phyloP scores from a whole-genome alignment of 768 basidiomycete genomes.

The Tylopilus subfusipes region DNA sequence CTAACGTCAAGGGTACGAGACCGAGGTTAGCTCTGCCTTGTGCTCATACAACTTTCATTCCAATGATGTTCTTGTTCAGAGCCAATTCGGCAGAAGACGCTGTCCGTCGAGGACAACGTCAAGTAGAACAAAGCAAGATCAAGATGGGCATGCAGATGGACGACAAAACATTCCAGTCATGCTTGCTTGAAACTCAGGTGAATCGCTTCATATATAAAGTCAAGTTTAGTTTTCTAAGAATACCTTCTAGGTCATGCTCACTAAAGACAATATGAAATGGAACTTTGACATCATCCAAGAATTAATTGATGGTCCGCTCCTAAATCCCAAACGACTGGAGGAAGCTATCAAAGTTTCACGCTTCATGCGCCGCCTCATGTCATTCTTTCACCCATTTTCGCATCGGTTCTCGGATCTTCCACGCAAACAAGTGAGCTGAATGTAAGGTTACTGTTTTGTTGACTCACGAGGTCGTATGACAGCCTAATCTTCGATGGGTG shows the following conservation, averaged over 20 bases:
- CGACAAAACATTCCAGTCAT: slow-evolving; percentile 84
- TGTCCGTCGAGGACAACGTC: slow-evolving; percentile 81
- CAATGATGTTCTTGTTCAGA: slow-evolving; percentile 32
- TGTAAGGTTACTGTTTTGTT: neutral
- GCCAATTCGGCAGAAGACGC: slow-evolving; percentile 85
- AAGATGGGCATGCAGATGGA: slow-evolving; percentile 94
- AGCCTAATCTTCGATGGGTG: slow-evolving; percentile 86
- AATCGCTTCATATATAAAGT: slow-evolving; percentile 6
- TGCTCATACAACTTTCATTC: neutral
- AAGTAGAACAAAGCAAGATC: slow-evolving; percentile 86
- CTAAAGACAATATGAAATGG: slow-evolving; percentile 90
- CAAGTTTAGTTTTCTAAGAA: neutral
- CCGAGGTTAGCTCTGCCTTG: slow-evolving; percentile 49
- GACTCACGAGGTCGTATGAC: neutral
- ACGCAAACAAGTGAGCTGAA: slow-evolving; percentile 52
- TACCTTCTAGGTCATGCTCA: slow-evolving; percentile 65
- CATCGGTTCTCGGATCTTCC: slow-evolving; percentile 84
- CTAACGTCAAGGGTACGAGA: slow-evolving; percentile 53
- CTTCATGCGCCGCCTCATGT: slow-evolving; percentile 86
- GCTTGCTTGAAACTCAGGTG: slow-evolving; percentile 84
- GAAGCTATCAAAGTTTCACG: slow-evolving; percentile 90
- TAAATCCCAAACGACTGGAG: slow-evolving; percentile 89
- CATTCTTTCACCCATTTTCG: slow-evolving; percentile 89
- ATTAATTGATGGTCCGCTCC: slow-evolving; percentile 85
- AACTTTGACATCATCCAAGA: slow-evolving; percentile 86